These are phyloP conservation scores for Polygonum maritimum DNA, from an alignment of 148 eudicot genomes.

Conservation along the genomic window DNA sequence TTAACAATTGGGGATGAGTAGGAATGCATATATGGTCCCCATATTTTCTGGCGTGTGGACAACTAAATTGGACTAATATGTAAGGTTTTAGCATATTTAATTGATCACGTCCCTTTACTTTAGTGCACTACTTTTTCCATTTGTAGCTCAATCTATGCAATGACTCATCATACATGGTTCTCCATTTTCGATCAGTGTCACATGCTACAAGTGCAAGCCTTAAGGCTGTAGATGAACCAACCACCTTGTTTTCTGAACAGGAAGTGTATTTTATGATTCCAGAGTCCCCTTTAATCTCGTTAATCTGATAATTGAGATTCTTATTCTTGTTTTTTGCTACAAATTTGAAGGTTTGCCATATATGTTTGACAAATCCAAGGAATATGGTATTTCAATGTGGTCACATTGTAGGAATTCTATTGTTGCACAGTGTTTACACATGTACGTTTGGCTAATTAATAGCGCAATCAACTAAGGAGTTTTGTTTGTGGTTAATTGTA, in stretches of 20 bases:
- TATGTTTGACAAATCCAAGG: conserved; percentile 65
- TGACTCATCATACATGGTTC: no score
- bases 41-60: no score
- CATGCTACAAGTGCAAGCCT: conserved; percentile 11
- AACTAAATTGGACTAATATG: no score
- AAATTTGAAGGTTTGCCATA: conserved; percentile 51
- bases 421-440: not conserved
- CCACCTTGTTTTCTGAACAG: conserved; percentile 31
- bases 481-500: conserved; percentile 10
- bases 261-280: conserved; percentile 15
- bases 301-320: not conserved
- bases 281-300: not conserved
- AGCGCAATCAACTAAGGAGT: not conserved
- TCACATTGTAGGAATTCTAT: conserved; percentile 49
- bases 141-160: no score
- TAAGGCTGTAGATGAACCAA: conserved; percentile 18
- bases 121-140: no score
- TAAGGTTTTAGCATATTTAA: no score
- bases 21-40: no score
- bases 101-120: no score
- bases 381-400: conserved; percentile 89
- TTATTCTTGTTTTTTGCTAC: conserved; percentile 8
- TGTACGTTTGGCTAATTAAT: not conserved
- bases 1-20: no score
- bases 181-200: conserved; percentile 12